These are phyloP conservation scores for Escallonia herrerae DNA, from an alignment of 129 eudicot genomes.

Conservation along the genomic window DNA sequence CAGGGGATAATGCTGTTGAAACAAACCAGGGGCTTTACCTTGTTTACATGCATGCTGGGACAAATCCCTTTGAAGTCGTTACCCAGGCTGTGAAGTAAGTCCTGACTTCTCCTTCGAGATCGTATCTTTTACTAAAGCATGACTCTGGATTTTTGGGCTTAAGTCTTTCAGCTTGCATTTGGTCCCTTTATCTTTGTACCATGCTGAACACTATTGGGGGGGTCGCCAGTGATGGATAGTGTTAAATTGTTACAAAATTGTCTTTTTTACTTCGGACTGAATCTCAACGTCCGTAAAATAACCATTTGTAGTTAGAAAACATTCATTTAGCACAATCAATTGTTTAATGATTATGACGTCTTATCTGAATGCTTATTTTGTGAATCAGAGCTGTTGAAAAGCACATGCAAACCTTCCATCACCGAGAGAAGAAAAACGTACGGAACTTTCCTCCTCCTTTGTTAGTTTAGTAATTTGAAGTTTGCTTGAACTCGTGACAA, in stretches of 20 bases:
- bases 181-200: no score
- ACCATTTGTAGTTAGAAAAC: no score
- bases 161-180: no score
- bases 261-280: no score
- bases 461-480: not conserved
- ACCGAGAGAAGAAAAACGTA: constrained; percentile 83
- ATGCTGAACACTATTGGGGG: no score
- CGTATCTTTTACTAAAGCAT: not conserved
- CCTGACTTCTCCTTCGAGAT: not conserved
- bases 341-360: no score
- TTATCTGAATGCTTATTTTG: not conserved
- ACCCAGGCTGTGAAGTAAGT: constrained; percentile 81
- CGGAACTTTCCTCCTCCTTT: not conserved
- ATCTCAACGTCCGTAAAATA: no score
- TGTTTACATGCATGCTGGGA: constrained; percentile 91
- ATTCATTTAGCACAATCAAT: no score
- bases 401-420: constrained; percentile 87
- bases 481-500: not conserved
- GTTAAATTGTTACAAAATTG: no score
- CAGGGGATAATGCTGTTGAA: constrained; percentile 80
- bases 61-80: constrained; percentile 84
- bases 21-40: constrained; percentile 68
- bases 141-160: no score
- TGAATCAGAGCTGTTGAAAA: constrained; percentile 73
- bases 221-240: no score